Conservation (phyloP, 768 basidiomycete genomes). For the Gymnopilus dilepis region DNA sequence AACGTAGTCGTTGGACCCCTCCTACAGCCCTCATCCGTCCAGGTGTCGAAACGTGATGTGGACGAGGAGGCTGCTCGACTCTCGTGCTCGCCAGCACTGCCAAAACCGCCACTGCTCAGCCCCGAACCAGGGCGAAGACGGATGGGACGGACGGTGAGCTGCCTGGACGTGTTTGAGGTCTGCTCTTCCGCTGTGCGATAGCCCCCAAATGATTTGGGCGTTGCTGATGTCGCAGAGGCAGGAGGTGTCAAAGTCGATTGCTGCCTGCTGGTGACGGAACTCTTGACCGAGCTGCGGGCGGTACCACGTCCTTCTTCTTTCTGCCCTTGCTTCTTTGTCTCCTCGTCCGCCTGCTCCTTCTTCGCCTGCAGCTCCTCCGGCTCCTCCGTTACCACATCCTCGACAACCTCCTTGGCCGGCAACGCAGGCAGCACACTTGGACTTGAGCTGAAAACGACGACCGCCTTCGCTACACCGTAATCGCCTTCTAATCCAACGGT, state of each 20-base stretch:
- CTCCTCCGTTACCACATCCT: background rate
- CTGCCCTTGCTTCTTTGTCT: background rate
- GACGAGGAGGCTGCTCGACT: slow-evolving; percentile 51
- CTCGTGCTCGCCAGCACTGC: slow-evolving; percentile 40
- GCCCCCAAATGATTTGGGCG: background rate
- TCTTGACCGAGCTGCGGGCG: background rate
- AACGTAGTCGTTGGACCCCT: slow-evolving; percentile 52
- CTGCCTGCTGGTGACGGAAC: too few species aligned
- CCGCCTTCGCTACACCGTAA: slow-evolving; percentile 10
- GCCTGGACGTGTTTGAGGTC: slow-evolving; percentile 26
- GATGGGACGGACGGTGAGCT: slow-evolving; percentile 31
- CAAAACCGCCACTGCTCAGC: slow-evolving; percentile 2
- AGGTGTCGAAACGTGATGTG: slow-evolving; percentile 47
- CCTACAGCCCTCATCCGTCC: slow-evolving; percentile 33
- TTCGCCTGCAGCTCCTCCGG: too few species aligned
- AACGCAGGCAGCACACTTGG: slow-evolving; percentile 6
- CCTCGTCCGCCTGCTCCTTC: background rate
- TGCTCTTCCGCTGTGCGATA: slow-evolving; percentile 18
- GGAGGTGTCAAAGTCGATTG: background rate
- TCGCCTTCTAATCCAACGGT: slow-evolving; percentile 12
- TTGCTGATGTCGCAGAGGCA: background rate
- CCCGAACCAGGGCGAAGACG: slow-evolving; percentile 19
- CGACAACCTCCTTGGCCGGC: slow-evolving; percentile 8
- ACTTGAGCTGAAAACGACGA: background rate
- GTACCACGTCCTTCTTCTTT: slow-evolving; percentile 12